Evolutionary conservation across 805 yeast species (phyloP), one percentile per base, ranked within the genome.

Genomic region (Sporopachydermia quercuum): DNA sequence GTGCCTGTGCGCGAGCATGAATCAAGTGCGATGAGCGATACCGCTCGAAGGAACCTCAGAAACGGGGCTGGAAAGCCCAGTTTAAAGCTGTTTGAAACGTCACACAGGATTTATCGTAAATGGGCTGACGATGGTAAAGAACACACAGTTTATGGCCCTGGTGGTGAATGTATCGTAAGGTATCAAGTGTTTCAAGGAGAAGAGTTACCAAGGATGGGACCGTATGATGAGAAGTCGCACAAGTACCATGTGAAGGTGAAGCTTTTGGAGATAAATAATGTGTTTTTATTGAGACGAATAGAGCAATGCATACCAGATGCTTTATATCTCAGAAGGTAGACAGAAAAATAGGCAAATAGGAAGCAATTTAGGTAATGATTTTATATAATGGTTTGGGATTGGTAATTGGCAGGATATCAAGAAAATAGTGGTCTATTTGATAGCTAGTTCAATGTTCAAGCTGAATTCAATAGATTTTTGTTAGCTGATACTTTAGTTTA

Each of bases 321-420:
- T 23, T 23, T 23, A n/a, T 8, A 8, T 23, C n/a, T 23, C 13
- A 23, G 30, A n/a, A 8, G 13, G n/a, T 23, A 46, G 11, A 38
- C 45, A 2, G 45, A 45, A 4, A 36, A 34, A n/a, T n/a, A n/a
- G n/a, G n/a, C n/a, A n/a, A n/a, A n/a, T n/a, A n/a, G n/a, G n/a
- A n/a, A n/a, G n/a, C n/a, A n/a, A n/a, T n/a, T n/a, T n/a, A n/a
- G n/a, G n/a, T n/a, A n/a, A n/a, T n/a, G n/a, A n/a, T n/a, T n/a
- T n/a, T n/a, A n/a, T n/a, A n/a, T n/a, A n/a, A n/a, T n/a, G n/a
- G n/a, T n/a, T n/a, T n/a, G n/a, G n/a, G n/a, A n/a, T n/a, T n/a
- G n/a, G n/a, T n/a, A n/a, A n/a, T n/a, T n/a, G n/a, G n/a, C n/a
- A n/a, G n/a, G n/a, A n/a, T n/a, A n/a, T n/a, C n/a, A n/a, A n/a